phyloP scores from a whole-genome alignment of 192 early-diverging fungal species.

The Paraglomus brasilianum region DNA sequence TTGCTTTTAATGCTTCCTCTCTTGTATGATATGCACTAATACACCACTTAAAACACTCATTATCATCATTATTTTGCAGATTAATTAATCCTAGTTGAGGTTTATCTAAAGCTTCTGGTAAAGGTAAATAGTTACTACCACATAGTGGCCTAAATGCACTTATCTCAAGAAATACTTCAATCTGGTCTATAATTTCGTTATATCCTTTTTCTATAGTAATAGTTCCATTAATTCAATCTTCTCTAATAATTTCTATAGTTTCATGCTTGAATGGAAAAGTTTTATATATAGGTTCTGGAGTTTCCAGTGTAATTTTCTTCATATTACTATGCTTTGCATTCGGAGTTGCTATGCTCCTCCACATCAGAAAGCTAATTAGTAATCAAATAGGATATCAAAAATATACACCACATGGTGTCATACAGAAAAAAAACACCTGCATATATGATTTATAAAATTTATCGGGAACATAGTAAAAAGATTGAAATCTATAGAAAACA shows the following conservation, averaged over 20 bases:
- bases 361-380: too few species aligned
- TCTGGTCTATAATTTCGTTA: neutral
- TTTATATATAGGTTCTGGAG: conserved; percentile 9
- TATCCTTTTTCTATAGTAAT: neutral
- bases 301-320: neutral
- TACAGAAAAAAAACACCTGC: too few species aligned
- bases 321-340: neutral
- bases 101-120: neutral
- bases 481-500: too few species aligned
- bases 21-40: neutral
- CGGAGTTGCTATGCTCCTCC: too few species aligned
- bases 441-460: too few species aligned
- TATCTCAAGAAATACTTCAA: neutral
- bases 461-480: too few species aligned
- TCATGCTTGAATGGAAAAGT: conserved; percentile 3
- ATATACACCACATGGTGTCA: too few species aligned
- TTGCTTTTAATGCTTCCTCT: neutral
- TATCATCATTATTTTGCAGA: neutral
- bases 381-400: too few species aligned
- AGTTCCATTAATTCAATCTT: neutral
- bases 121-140: neutral
- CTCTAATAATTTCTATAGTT: neutral
- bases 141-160: neutral
- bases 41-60: conserved; percentile 5
- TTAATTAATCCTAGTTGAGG: conserved; percentile 20